phyloP scores from a whole-genome alignment of 108 stramenopile genomes.

The Cyclostephanos invisitatus region DNA sequence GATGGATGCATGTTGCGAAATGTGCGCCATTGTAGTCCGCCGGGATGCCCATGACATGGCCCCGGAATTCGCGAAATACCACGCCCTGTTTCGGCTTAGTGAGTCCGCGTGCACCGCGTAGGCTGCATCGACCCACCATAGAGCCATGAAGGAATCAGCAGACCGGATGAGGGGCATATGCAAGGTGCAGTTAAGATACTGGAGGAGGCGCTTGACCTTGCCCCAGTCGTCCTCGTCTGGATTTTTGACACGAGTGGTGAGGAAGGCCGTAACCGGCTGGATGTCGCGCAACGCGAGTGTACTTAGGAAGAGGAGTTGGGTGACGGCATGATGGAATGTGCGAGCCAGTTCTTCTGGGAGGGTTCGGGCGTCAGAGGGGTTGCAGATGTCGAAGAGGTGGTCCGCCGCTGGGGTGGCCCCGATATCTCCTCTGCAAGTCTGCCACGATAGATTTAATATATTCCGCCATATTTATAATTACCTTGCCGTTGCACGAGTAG shows the following conservation, averaged over 20 bases:
- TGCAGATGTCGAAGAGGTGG: conserved; percentile 4
- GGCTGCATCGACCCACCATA: too few species aligned
- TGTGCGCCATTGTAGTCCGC: too few species aligned
- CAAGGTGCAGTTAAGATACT: too few species aligned
- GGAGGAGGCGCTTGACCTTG: too few species aligned
- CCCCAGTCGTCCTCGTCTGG: background rate
- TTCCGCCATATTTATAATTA: background rate
- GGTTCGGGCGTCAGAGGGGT: background rate
- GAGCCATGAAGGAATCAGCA: too few species aligned
- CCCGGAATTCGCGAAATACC: too few species aligned
- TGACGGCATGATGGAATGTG: background rate
- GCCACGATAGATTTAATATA: background rate
- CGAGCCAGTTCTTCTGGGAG: conserved; percentile 3
- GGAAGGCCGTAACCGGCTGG: conserved; percentile 5
- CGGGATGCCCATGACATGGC: too few species aligned
- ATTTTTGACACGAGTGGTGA: background rate
- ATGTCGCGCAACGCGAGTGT: background rate
- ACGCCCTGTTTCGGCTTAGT: too few species aligned
- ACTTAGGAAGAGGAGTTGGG: background rate
- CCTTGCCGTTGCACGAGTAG: background rate
- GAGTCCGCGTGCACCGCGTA: too few species aligned
- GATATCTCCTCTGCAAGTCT: background rate
- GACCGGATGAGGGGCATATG: too few species aligned
- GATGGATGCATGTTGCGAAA: too few species aligned
- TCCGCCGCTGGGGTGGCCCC: background rate